Base-by-base conservation (phyloP, 768 basidiomycete species). In the Leccinum olivaceopallidum region DNA sequence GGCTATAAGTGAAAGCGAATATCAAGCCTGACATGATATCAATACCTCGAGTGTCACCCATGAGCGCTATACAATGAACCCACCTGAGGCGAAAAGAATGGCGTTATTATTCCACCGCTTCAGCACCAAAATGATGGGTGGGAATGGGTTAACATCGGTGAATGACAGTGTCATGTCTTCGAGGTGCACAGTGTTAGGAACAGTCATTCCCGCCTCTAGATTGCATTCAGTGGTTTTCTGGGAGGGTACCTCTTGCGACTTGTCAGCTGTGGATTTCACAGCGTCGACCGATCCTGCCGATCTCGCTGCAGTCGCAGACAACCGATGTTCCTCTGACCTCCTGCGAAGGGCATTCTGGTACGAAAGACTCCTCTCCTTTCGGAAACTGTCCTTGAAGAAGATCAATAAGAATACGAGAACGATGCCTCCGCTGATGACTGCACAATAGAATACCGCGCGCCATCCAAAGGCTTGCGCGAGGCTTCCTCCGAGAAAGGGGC, bases 391-490 rank as follows among this genome's bases (percentile, higher is more conserved):
- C 61, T 83, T 83, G 78, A 94, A 91, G 70, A 87, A 78, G 18
- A 86, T 66, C 26, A 87, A 57, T 71, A 92, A 88, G 20, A 77
- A 72, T 34, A 86, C n/a, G 57, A 83, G 77, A 50, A 81, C 82
- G 14, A 79, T 34, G 2, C 84, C 84, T 9, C 82, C 82, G 57
- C 86, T 77, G 32, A 87, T 85, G 3, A 85, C 77, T 37, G 92
- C 79, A 71, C 94, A 92, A 84, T 90, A 95, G 74, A 95, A 93
- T 1, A 90, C 85, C 1, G 88, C 85, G 39, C 94, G 83, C 94
- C 94, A 97, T 56, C 78, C 81, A 71, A 87, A 85, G 0, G 79
- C 82, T 56, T 85, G 79, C 0, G 90, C 85, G 6, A 92, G 73
- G 2, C 76, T 80, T 0, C 92, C 90, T 2, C 91, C 90, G 48